phyloP scores from a whole-genome alignment of 2,329 filamentous ascomycete genomes.

The Fusarium buharicum region DNA sequence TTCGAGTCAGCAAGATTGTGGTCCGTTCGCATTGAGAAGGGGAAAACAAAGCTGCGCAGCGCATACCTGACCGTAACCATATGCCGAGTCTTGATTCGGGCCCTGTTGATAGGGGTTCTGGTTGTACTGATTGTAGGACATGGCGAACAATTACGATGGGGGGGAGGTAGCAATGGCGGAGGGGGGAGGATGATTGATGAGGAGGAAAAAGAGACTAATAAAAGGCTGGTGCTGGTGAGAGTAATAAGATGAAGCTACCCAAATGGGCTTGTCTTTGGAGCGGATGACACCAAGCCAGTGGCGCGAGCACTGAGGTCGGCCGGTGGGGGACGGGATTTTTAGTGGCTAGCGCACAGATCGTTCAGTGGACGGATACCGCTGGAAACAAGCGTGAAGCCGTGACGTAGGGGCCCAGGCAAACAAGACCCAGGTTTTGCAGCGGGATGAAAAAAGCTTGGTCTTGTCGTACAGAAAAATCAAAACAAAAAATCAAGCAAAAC shows the following conservation, averaged over 20 bases:
- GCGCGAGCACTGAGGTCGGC: no score
- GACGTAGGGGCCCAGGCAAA: constrained; percentile 22
- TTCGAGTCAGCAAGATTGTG: constrained; percentile 30
- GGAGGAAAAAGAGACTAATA: constrained; percentile 37
- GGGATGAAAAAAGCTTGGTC: constrained; percentile 29
- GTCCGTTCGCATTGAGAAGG: constrained; percentile 12
- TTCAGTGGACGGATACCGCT: constrained; percentile 22
- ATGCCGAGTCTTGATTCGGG: constrained; percentile 59
- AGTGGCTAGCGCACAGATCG: constrained; percentile 23
- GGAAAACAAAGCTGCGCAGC: constrained; percentile 15
- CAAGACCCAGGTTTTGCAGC: constrained; percentile 9
- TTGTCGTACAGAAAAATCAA: constrained; percentile 1
- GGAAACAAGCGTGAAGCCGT: constrained; percentile 19
- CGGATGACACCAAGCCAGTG: neutral
- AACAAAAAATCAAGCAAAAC: constrained; percentile 19
- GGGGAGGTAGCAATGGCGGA: constrained; percentile 36
- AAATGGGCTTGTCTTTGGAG: constrained; percentile 21
- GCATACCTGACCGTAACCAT: constrained; percentile 58
- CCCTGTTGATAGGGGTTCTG: constrained; percentile 72
- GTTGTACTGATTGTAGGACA: constrained; percentile 72
- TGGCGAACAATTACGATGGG: constrained; percentile 49
- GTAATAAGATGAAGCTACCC: constrained; percentile 36
- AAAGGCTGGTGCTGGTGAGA: constrained; percentile 28
- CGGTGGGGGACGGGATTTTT: neutral
- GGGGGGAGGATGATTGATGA: constrained; percentile 30